phyloP scores from a whole-genome alignment of 345 rosid genomes.

The Ailanthus altissimus region DNA sequence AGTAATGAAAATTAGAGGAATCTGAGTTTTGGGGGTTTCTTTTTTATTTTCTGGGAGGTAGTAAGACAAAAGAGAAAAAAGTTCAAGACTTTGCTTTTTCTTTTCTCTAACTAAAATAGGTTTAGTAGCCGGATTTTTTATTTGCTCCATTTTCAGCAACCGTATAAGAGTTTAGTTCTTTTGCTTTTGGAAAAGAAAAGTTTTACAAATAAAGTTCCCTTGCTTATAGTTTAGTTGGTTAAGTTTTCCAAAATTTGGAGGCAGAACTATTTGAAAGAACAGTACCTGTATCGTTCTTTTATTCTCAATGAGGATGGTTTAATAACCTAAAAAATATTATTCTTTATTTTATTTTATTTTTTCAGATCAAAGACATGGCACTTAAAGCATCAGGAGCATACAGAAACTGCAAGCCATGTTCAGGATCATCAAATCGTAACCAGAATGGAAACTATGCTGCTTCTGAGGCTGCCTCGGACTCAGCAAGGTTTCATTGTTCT shows the following conservation, averaged over 20 bases:
- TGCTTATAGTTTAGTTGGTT: not conserved
- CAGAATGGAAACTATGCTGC: slow-evolving; percentile 49
- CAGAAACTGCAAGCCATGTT: slow-evolving; percentile 85
- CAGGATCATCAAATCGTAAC: slow-evolving; percentile 62
- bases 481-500: slow-evolving; percentile 64
- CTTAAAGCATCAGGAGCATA: slow-evolving; percentile 92
- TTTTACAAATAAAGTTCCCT: not conserved
- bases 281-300: not conserved
- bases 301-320: not conserved
- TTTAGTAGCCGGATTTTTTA: not conserved
- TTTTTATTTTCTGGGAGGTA: not conserved
- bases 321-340: not conserved
- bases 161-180: not conserved
- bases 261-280: not conserved
- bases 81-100: not conserved
- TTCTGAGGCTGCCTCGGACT: slow-evolving; percentile 66
- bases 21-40: slow-evolving; percentile 11
- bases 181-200: not conserved
- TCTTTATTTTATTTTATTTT: not conserved
- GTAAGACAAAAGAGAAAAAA: slow-evolving; percentile 7
- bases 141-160: not conserved
- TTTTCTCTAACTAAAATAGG: not conserved
- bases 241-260: not conserved
- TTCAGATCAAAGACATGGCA: slow-evolving; percentile 92
- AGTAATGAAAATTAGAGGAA: not conserved